Conservation (phyloP, 176 grass and related monocot genomes). For the Typha latifolia region DNA sequence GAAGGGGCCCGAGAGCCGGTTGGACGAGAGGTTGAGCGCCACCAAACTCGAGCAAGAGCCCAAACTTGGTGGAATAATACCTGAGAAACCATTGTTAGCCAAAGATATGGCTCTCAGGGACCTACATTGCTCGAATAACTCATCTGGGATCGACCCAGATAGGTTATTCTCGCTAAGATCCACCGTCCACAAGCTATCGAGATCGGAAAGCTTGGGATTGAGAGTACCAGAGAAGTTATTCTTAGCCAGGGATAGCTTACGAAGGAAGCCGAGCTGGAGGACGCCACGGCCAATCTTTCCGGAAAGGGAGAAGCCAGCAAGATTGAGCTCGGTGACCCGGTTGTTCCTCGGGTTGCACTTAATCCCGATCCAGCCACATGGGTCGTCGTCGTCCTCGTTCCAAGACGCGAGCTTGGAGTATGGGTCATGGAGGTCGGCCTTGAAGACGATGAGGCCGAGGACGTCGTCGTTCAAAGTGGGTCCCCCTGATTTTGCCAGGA, state of each 20-base stretch:
- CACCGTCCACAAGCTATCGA: slow-evolving; percentile 50
- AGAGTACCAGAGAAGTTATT: slow-evolving; percentile 85
- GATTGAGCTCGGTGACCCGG: slow-evolving; percentile 54
- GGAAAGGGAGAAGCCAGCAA: slow-evolving; percentile 65
- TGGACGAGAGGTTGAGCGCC: slow-evolving; percentile 65
- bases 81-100: slow-evolving; percentile 59
- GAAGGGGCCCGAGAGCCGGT: slow-evolving; percentile 51
- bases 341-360: slow-evolving; percentile 54
- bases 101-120: slow-evolving; percentile 70
- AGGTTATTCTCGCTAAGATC: slow-evolving; percentile 78
- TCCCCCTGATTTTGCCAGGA: background rate
- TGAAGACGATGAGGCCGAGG: slow-evolving; percentile 90
- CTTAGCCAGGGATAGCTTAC: slow-evolving; percentile 45
- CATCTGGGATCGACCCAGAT: slow-evolving; percentile 44
- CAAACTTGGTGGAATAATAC: slow-evolving; percentile 43
- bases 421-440: slow-evolving; percentile 67
- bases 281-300: slow-evolving; percentile 80
- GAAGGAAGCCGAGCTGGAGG: slow-evolving; percentile 66
- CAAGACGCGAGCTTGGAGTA: slow-evolving; percentile 67
- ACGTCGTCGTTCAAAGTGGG: slow-evolving; percentile 80
- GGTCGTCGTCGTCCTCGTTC: slow-evolving; percentile 77
- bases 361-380: slow-evolving; percentile 63
- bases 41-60: slow-evolving; percentile 68
- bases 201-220: slow-evolving; percentile 40
- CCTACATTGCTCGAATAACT: slow-evolving; percentile 65